Conservation (phyloP, 2,329 filamentous ascomycete species). For the Nakataea oryzae region DNA sequence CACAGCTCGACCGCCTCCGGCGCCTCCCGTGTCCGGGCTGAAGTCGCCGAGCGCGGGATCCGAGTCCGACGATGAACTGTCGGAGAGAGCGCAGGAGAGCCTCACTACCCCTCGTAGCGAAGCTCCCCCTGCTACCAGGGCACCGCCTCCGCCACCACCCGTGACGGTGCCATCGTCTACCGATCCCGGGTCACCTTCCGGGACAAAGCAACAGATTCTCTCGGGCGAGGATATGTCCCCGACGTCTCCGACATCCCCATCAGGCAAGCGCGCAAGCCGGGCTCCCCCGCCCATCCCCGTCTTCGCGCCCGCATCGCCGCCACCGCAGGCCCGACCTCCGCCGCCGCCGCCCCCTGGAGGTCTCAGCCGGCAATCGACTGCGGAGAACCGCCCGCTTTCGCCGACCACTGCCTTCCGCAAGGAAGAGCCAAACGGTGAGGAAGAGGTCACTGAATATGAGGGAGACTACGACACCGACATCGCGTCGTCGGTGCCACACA, state of each 20-base stretch:
- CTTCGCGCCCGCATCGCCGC: constrained; percentile 31
- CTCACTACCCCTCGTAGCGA: constrained; percentile 27
- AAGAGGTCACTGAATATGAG: constrained; percentile 87
- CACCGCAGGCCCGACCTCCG: constrained; percentile 49
- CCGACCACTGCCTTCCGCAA: constrained; percentile 31
- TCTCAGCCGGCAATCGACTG: constrained; percentile 47
- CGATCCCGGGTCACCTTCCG: constrained; percentile 24
- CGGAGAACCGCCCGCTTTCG: constrained; percentile 36
- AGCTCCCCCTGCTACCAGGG: constrained; percentile 23
- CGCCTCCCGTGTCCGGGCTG: constrained; percentile 34
- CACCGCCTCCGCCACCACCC: constrained; percentile 35
- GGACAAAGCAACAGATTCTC: constrained; percentile 23
- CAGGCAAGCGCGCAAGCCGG: constrained; percentile 45
- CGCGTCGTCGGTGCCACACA: constrained; percentile 83
- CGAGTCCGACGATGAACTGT: constrained; percentile 82
- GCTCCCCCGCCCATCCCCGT: constrained; percentile 52
- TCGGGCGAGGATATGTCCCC: constrained; percentile 24
- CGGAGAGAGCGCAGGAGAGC: constrained; percentile 36
- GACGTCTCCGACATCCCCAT: constrained; percentile 21
- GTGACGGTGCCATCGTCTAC: constrained; percentile 28
- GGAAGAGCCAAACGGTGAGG: constrained; percentile 59
- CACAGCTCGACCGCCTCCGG: constrained; percentile 52
- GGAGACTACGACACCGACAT: constrained; percentile 98
- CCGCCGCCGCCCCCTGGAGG: constrained; percentile 53
- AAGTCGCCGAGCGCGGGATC: constrained; percentile 67